Base-by-base conservation (phyloP, 176 grass and related monocot species). In the Stipa capillata region DNA sequence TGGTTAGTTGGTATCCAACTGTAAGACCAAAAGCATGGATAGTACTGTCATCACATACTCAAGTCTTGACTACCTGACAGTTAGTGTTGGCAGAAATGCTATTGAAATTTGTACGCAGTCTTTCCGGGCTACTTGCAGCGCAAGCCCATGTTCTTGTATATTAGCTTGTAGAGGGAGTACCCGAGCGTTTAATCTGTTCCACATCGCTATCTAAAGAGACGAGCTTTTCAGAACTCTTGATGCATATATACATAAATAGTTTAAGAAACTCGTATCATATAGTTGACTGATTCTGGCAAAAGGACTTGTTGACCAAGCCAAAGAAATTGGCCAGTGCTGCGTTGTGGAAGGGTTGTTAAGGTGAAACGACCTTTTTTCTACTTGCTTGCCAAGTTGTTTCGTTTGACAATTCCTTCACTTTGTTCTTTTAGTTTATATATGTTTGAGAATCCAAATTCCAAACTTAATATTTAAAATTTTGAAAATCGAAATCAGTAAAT, bases 241-340 rank as follows among this genome's bases (percentile, higher is more conserved):
- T 11, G 69, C 10, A 44, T 23, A 53, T 41, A 74, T 12, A 18
- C 6, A n/a, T n/a, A n/a, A n/a, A n/a, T n/a, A n/a, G n/a, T n/a
- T n/a, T n/a, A n/a, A n/a, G n/a, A n/a, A n/a, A n/a, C n/a, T n/a
- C n/a, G n/a, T n/a, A n/a, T n/a, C n/a, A n/a, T 62, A 17, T 55
- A 28, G 72, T 42, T 72, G 36, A 87, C 74, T 41, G 23, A 65
- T 49, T n/a, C 12, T 47, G n/a, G 45, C 73, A 31, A 31, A 60
- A 35, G 45, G 55, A 66, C 80, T 79, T 88, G 86, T 73, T 66
- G 66, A 66, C 74, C 80, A 88, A 83, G 86, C 17, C 57, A 72
- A 24, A 29, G 7, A 82, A 57, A 35, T 20, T 50, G 21, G 12
- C 7, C 2, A 27, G 1, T 28, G 24, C 35, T 87, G 18, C 14